phyloP scores from a whole-genome alignment of 129 eudicot species.

The Logfia minima region DNA sequence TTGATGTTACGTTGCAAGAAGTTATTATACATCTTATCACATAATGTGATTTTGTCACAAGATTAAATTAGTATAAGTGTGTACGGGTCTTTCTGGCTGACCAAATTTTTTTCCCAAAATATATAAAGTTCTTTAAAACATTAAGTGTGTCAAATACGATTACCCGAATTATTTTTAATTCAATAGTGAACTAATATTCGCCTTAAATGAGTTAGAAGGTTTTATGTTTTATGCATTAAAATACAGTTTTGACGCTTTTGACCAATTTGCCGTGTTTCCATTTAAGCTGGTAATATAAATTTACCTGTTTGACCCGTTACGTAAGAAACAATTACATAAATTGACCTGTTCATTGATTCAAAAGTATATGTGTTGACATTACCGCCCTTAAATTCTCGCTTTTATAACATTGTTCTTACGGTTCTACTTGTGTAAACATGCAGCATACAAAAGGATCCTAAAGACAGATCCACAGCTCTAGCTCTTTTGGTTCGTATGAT shows the following conservation, averaged over 20 bases:
- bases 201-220: no score
- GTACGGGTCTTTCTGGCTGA: not conserved
- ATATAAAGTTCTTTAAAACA: not conserved
- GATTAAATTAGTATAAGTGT: not conserved
- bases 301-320: no score
- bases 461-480: constrained; percentile 65
- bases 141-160: no score
- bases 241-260: no score
- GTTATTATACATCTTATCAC: not conserved
- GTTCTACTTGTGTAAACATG: constrained; percentile 20
- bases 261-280: no score
- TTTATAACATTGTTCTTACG: constrained; percentile 3
- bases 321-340: not conserved
- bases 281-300: no score
- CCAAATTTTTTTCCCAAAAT: not conserved
- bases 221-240: no score
- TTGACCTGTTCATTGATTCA: not conserved
- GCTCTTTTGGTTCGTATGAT: constrained; percentile 78
- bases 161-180: no score
- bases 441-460: constrained; percentile 95
- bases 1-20: not conserved
- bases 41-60: not conserved
- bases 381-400: not conserved
- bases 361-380: no score
- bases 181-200: no score